Percentiles rank a stretch among this genome's conserved stretches.
Evolutionary conservation across 805 yeast genomes (phyloP).

Genomic region (Kodamaea leandrae): DNA sequence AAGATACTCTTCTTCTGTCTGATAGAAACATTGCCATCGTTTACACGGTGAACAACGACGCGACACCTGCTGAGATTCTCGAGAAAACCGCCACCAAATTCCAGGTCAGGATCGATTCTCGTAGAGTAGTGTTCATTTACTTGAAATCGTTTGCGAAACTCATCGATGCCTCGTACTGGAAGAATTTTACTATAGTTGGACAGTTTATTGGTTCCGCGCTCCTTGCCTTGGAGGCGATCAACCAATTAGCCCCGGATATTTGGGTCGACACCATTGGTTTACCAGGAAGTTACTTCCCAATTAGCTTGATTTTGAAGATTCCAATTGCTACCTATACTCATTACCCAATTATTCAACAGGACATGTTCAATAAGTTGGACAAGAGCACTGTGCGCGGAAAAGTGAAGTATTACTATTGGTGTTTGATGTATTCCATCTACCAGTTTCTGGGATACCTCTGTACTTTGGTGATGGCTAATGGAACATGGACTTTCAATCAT

Average conservation of each 20-base stretch:
- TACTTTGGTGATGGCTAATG: constrained; percentile 69
- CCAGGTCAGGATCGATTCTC: constrained; percentile 46
- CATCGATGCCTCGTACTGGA: constrained; percentile 75
- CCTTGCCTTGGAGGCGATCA: constrained; percentile 68
- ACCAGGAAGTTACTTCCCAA: constrained; percentile 79
- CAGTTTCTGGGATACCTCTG: constrained; percentile 64
- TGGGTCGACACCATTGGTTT: constrained; percentile 94
- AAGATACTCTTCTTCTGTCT: constrained; percentile 55
- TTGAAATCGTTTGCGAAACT: constrained; percentile 50
- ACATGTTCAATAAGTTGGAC: constrained; percentile 71
- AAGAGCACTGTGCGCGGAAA: constrained; percentile 30
- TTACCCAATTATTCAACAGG: constrained; percentile 85
- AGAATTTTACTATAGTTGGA: constrained; percentile 74
- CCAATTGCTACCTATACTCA: constrained; percentile 92
- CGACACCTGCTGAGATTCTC: constrained; percentile 48
- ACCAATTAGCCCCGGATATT: constrained; percentile 74
- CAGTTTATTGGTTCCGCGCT: constrained; percentile 81
- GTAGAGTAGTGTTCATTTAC: constrained; percentile 60
- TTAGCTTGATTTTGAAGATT: constrained; percentile 52
- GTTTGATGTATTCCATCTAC: constrained; percentile 59
- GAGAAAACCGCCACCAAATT: constrained; percentile 55
- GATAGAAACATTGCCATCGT: constrained; percentile 57
- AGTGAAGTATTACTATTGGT: constrained; percentile 67
- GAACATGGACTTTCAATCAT: constrained; percentile 89
- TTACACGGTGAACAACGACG: constrained; percentile 66